Conservation (phyloP, 116 monocot genomes). For the Posidonia oceanica region DNA sequence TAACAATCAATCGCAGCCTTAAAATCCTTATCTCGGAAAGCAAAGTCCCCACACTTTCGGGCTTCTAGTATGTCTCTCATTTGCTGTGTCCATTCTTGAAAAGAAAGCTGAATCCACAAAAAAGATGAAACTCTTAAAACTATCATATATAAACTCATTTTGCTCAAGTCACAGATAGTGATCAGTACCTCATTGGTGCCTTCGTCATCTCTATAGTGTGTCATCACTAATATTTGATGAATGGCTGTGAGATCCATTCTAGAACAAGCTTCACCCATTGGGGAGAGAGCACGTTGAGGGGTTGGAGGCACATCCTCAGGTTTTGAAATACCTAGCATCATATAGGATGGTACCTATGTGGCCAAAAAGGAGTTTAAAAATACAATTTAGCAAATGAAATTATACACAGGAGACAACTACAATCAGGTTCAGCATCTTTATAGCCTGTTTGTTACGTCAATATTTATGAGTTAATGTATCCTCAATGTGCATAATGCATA, state of each 20-base stretch:
- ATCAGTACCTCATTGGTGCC: slow-evolving; percentile 74
- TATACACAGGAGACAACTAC: not conserved
- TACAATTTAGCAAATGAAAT: not conserved
- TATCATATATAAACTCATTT: not conserved
- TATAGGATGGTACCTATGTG: slow-evolving; percentile 70
- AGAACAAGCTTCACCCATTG: slow-evolving; percentile 87
- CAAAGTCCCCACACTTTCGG: slow-evolving; percentile 82
- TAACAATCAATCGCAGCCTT: slow-evolving; percentile 95
- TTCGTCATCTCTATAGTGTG: slow-evolving; percentile 89
- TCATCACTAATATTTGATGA: slow-evolving; percentile 73
- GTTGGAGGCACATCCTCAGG: slow-evolving; percentile 49
- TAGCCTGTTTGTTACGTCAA: not conserved
- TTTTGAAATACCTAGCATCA: slow-evolving; percentile 73
- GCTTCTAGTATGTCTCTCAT: slow-evolving; percentile 92
- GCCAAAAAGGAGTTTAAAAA: not conserved
- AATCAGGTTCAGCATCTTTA: not conserved
- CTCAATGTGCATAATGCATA: too few relatives aligned
- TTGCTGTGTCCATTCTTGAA: slow-evolving; percentile 97
- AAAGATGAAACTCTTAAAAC: not conserved
- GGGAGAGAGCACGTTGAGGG: slow-evolving; percentile 46
- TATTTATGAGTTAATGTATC: not conserved
- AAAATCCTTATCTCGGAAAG: slow-evolving; percentile 81
- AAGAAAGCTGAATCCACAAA: slow-evolving; percentile 45
- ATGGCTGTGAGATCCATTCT: slow-evolving; percentile 94
- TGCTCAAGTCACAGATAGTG: not conserved